Percentiles rank a stretch among this genome's conserved stretches.
These are phyloP conservation scores for Verbena officinalis DNA, from an alignment of 257 asterid species.

Conservation along the genomic window DNA sequence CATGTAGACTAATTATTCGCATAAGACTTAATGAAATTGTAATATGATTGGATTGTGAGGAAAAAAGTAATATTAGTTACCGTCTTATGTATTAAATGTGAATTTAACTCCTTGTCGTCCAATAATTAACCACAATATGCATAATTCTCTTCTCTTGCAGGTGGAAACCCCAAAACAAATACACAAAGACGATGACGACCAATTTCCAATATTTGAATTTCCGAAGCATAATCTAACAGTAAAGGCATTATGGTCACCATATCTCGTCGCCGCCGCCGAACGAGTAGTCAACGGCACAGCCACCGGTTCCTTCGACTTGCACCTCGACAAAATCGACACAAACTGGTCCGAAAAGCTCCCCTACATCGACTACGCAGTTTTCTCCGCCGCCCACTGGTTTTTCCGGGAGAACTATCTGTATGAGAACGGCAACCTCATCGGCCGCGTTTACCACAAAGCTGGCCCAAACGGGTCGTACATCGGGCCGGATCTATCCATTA, in stretches of 20 bases:
- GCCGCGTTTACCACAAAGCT: constrained; percentile 44
- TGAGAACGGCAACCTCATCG: constrained; percentile 36
- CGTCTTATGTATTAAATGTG: too few relatives aligned
- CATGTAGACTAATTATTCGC: too few relatives aligned
- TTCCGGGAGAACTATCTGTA: constrained; percentile 41
- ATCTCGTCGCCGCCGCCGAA: constrained; percentile 43
- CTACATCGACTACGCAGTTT: constrained; percentile 42
- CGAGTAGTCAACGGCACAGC: constrained; percentile 41
- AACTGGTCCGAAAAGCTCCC: constrained; percentile 49
- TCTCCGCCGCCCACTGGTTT: constrained; percentile 59
- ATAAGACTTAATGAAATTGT: too few relatives aligned
- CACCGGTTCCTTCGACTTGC: constrained; percentile 44
- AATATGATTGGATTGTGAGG: too few relatives aligned
- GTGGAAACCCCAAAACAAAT: constrained; percentile 38
- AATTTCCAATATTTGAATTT: constrained; percentile 44
- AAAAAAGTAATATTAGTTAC: too few relatives aligned
- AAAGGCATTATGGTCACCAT: constrained; percentile 47
- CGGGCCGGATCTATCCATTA: constrained; percentile 35
- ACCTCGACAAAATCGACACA: constrained; percentile 44
- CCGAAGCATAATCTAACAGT: constrained; percentile 41
- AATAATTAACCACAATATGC: too few relatives aligned
- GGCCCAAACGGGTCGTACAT: constrained; percentile 31
- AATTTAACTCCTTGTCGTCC: too few relatives aligned
- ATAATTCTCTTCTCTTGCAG: constrained; percentile 29
- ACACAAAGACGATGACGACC: constrained; percentile 19